Base-by-base conservation (phyloP, 495 filamentous ascomycete species). In the Thermothielavioides terrestris region DNA sequence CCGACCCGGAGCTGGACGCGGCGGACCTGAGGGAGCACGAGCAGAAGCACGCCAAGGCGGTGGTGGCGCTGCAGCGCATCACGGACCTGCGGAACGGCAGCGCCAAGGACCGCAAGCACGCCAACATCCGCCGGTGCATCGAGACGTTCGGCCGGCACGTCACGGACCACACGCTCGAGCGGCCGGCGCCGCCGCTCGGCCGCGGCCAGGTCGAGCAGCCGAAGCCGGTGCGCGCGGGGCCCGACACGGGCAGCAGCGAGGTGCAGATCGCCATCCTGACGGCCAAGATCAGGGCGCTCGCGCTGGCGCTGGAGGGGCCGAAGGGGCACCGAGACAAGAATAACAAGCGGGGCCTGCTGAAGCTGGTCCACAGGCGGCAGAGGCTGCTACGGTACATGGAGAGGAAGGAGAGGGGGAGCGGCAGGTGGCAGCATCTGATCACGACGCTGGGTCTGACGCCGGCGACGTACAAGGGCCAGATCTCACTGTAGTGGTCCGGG, bases 231-330 rank as follows among this genome's bases (percentile, higher is more conserved):
- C 83, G 92, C 6, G 83, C 84, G 11, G 92, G 92, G 0, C 84
- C 81, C 0, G 92, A 99, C 65, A 96, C 89, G 9, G 92, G 92
- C 3, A 91, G 85, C 46, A 83, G 85, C 17, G 92, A 99, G 68
- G 92, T 99, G 38, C 92, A 99, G 73, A 88, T 90, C 54, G 90
- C 89, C n/a, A 92, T 99, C 55, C 68, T 99, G 63, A 99, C 92
- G 8, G 78, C 87, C 40, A 96, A 96, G 54, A 99, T 99, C 59
- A 69, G 86, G 45, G 84, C 86, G 36, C 66, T 97, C 42, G 80
- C 84, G 27, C 71, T 81, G 52, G 73, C 77, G 43, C 60, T 87
- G 45, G 74, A 78, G 60, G 71, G 62, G 27, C 65, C 68, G 38
- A 73, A 74, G 27, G 75, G 71, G 10, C 60, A 76, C 50, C 81